Base-by-base conservation (phyloP, 768 basidiomycete genomes). In the Amanita fuliginea region DNA sequence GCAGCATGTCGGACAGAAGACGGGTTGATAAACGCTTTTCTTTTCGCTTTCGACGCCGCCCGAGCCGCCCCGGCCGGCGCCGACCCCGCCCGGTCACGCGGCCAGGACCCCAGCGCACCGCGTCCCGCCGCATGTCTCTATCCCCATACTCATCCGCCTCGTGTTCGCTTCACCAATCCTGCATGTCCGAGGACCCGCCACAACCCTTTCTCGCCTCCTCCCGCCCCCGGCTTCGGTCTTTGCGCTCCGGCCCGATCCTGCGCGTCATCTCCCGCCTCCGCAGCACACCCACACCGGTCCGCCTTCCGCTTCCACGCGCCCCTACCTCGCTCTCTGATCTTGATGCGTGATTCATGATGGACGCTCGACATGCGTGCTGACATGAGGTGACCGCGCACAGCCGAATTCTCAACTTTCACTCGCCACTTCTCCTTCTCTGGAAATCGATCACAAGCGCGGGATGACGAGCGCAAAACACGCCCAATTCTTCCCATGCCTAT, bases 11-110 rank as follows among this genome's bases (percentile, higher is more conserved):
- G 32, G 32, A 41, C 39, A 42, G 37, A 49, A 41, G 37, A 18
- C 42, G 42, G 42, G 21, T 46, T 51, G 43, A 51, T 51, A 51
- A 51, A 51, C 46, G 39, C 39, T 46, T 46, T n/a, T 30, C 26
- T 30, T 18, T 32, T 28, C 10, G 24, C 28, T 21, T 26, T 30
- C 18, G 13, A 16, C 36, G 21, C 39, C 47, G 47, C 24, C 22
- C 19, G 19, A 18, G 35, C 33, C 22, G 13, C 11, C 32, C 24
- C 35, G 18, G 34, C 46, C 44, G 44, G 30, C 24, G 42, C 19
- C 42, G 42, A 24, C 19, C 18, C 14, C 19, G 44, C 19, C 16
- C 19, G 33, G 49, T 50, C 41, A 50, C 48, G 33, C 24, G 49
- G 49, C 6, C 24, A 18, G 33, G 49, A 50, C 41, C 49, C 47